A percentile compares a stretch with the other conserved stretches of the same genome.
phyloP scores from a whole-genome alignment of 2,329 filamentous ascomycete species.

The Neophaeococcomyces aloes region DNA sequence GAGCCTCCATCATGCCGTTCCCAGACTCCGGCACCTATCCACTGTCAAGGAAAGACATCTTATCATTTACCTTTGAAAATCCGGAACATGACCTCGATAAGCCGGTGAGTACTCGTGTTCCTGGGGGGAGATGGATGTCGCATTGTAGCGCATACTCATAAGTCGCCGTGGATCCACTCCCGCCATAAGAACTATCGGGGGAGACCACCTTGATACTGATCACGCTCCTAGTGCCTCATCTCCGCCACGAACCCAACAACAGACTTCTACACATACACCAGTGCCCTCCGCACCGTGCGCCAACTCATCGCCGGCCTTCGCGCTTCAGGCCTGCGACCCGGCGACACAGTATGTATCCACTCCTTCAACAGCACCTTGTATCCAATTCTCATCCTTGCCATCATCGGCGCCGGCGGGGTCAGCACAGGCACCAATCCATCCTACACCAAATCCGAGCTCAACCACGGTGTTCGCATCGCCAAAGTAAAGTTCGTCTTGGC shows the following conservation, averaged over 20 bases:
- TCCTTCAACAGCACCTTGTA: constrained; percentile 44
- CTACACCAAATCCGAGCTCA: constrained; percentile 38
- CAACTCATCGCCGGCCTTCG: constrained; percentile 34
- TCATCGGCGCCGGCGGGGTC: constrained; percentile 39
- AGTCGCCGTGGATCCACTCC: no score
- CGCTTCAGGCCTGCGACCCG: constrained; percentile 35
- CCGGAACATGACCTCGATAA: constrained; percentile 40
- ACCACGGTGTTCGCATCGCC: constrained; percentile 36
- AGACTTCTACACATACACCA: constrained; percentile 14
- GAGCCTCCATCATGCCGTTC: constrained; percentile 1
- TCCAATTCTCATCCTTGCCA: constrained; percentile 30
- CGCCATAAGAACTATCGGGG: no score
- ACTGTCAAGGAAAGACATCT: constrained; percentile 36
- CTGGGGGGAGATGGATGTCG: no score
- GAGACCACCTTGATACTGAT: no score
- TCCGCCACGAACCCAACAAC: constrained; percentile 40
- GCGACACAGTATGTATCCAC: constrained; percentile 46
- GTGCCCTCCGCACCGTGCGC: constrained; percentile 32
- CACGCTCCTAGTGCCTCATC: constrained; percentile 18
- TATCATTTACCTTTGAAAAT: constrained; percentile 46
- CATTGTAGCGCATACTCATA: no score
- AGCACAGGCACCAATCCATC: constrained; percentile 43
- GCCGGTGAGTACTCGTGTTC: constrained; percentile 32
- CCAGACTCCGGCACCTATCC: constrained; percentile 26
- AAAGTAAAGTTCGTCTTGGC: constrained; percentile 39